Percentiles rank a stretch among this genome's conserved stretches.
phyloP scores from a whole-genome alignment of 805 yeast species.

The Ogataea trehaloabstinens region DNA sequence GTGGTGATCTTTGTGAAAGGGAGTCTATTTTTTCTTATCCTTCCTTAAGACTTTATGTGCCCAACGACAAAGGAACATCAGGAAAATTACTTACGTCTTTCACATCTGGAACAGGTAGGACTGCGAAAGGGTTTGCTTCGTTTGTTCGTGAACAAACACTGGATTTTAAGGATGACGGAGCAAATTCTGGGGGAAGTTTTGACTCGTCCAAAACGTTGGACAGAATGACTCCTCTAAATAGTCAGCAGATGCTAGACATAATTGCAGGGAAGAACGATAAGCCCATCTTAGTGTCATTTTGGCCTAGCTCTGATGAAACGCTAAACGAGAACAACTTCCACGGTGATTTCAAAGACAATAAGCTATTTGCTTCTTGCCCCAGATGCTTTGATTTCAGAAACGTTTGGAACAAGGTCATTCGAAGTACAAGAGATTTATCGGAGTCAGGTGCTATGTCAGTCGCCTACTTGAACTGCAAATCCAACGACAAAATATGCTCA shows the following conservation, averaged over 20 bases:
- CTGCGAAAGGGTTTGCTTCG: conserved; percentile 45
- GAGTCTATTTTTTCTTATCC: conserved; percentile 72
- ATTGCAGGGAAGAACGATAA: conserved; percentile 48
- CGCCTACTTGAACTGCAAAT: conserved; percentile 60
- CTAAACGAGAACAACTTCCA: conserved; percentile 34
- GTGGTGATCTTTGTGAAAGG: conserved; percentile 79
- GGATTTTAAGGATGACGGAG: conserved; percentile 38
- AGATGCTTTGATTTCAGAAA: conserved; percentile 51
- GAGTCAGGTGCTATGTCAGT: conserved; percentile 16
- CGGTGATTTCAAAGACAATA: conserved; percentile 31
- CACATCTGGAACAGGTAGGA: conserved; percentile 47
- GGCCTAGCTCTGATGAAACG: conserved; percentile 54
- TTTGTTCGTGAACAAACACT: conserved; percentile 53
- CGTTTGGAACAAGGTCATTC: conserved; percentile 58
- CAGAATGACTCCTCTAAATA: conserved; percentile 20
- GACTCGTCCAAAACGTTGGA: conserved; percentile 7
- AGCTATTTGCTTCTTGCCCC: conserved; percentile 42
- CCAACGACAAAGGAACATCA: conserved; percentile 39
- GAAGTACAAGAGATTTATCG: conserved; percentile 34
- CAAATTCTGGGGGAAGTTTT: neutral
- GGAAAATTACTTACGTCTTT: conserved; percentile 41
- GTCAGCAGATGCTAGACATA: conserved; percentile 43
- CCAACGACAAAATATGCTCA: conserved; percentile 49
- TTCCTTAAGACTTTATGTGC: conserved; percentile 63
- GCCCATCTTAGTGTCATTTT: conserved; percentile 62